Conservation (phyloP, 306 rosid species). For the Vicia sativa region DNA sequence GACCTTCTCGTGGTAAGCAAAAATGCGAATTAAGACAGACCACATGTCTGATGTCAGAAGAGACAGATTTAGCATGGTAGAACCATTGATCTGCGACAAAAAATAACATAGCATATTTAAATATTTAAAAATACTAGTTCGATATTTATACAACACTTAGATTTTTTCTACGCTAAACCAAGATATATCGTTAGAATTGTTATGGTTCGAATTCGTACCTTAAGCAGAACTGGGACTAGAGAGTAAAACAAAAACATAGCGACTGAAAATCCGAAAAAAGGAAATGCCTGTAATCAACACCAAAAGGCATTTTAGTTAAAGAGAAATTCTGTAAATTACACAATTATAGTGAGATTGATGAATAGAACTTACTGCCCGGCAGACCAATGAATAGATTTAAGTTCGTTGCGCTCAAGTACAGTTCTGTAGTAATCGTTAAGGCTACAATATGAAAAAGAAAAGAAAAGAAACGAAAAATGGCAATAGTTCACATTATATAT, state of each 20-base stretch:
- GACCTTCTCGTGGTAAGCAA: slow-evolving; percentile 90
- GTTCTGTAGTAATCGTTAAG: slow-evolving; percentile 71
- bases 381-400: slow-evolving; percentile 85
- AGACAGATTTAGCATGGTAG: slow-evolving; percentile 95
- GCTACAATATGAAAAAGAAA: slow-evolving; percentile 40
- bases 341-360: slow-evolving; percentile 25
- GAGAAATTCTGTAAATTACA: slow-evolving; percentile 12
- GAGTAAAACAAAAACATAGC: slow-evolving; percentile 96
- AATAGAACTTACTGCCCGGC: slow-evolving; percentile 76
- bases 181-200: slow-evolving; percentile 17
- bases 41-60: slow-evolving; percentile 98
- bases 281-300: slow-evolving; percentile 74
- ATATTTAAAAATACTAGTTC: slow-evolving; percentile 5
- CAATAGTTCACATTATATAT: slow-evolving; percentile 7
- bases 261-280: slow-evolving; percentile 83
- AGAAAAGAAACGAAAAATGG: not conserved
- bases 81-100: slow-evolving; percentile 69
- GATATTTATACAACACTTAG: slow-evolving; percentile 4
- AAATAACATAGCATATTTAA: slow-evolving; percentile 22
- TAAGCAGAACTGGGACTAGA: slow-evolving; percentile 80
- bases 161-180: not conserved
- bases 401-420: slow-evolving; percentile 79
- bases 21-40: slow-evolving; percentile 87
- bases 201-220: slow-evolving; percentile 56
- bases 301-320: slow-evolving; percentile 33